phyloP scores from a whole-genome alignment of 495 filamentous ascomycete genomes.

The Hyaloscypha bicolor region DNA sequence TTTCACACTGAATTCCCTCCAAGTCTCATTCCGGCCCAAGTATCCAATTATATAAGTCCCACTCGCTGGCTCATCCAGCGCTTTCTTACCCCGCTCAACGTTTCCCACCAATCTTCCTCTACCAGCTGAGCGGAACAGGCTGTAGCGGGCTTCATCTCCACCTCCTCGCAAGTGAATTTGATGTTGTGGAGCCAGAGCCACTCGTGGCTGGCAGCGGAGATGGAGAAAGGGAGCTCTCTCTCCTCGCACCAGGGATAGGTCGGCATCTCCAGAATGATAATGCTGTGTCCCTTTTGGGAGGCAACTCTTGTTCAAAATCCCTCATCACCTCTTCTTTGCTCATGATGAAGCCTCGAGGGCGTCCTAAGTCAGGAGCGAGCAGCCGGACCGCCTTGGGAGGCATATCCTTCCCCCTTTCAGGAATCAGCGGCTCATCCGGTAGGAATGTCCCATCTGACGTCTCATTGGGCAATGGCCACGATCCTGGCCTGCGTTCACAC shows the following conservation, averaged over 20 bases:
- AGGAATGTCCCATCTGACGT: too few relatives aligned
- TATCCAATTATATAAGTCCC: constrained; percentile 5
- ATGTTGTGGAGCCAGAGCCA: neutral
- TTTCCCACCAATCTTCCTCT: constrained; percentile 1
- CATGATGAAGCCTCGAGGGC: neutral
- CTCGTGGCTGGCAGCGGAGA: neutral
- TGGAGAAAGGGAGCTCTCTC: neutral
- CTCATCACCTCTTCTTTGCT: neutral
- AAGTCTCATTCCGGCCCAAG: neutral
- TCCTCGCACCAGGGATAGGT: neutral
- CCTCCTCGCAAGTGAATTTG: neutral
- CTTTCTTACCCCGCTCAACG: neutral
- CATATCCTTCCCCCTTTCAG: neutral
- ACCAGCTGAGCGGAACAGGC: neutral
- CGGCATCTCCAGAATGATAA: constrained; percentile 2
- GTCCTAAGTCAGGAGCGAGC: neutral
- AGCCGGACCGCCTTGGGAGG: neutral
- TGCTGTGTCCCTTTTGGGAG: neutral
- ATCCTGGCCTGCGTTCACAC: constrained; percentile 3
- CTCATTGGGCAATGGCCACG: neutral
- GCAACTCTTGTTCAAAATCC: neutral
- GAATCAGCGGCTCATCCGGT: neutral
- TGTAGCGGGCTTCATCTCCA: neutral
- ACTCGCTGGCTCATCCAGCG: neutral
- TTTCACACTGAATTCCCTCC: constrained; percentile 3